phyloP scores from a whole-genome alignment of 2,329 filamentous ascomycete genomes.

The Dothistroma pini region DNA sequence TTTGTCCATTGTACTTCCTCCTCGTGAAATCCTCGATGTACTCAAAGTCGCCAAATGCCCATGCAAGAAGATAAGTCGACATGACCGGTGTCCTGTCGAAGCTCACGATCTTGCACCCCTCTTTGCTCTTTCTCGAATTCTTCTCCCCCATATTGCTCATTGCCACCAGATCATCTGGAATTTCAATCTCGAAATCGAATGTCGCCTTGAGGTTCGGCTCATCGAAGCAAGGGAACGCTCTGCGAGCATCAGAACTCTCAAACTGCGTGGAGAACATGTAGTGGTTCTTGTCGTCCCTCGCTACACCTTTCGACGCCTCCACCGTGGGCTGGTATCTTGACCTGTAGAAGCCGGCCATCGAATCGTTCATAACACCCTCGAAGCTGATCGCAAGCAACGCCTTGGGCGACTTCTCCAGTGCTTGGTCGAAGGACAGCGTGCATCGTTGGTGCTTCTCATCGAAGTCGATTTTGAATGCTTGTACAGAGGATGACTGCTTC shows the following conservation, averaged over 20 bases:
- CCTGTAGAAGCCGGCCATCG: constrained; percentile 91
- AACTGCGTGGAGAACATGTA: constrained; percentile 89
- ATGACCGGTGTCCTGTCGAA: constrained; percentile 85
- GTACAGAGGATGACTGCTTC: constrained; percentile 55
- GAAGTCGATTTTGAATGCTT: constrained; percentile 69
- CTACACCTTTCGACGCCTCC: constrained; percentile 70
- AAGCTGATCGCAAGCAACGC: constrained; percentile 68
- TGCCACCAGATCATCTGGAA: constrained; percentile 82
- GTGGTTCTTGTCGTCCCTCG: constrained; percentile 62
- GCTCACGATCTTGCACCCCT: constrained; percentile 60
- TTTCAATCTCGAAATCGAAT: constrained; percentile 89
- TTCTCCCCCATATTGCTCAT: constrained; percentile 96
- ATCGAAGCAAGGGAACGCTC: constrained; percentile 97
- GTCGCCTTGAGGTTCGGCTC: constrained; percentile 96
- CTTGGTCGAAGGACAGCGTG: constrained; percentile 70
- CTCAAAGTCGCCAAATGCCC: constrained; percentile 96
- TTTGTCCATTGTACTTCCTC: constrained; percentile 85
- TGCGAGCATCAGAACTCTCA: constrained; percentile 89
- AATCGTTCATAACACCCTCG: constrained; percentile 80
- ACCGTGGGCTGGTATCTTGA: constrained; percentile 85
- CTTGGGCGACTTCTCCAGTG: constrained; percentile 64
- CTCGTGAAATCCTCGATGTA: constrained; percentile 90
- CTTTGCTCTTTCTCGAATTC: constrained; percentile 63
- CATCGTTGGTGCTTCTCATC: constrained; percentile 81
- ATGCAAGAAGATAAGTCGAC: constrained; percentile 85